Conservation (phyloP, 257 asterid genomes). For the Salvia splendens region DNA sequence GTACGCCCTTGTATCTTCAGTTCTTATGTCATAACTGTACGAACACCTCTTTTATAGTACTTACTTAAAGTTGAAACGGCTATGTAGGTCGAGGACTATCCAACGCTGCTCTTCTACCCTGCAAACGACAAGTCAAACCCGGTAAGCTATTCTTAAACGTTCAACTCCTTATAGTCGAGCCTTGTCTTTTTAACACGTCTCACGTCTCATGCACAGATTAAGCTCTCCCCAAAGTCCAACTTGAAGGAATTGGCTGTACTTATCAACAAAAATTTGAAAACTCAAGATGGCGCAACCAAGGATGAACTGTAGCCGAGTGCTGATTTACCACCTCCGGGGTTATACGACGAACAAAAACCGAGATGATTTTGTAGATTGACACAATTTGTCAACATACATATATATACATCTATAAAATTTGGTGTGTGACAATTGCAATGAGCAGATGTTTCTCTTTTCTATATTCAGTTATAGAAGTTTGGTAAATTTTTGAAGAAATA, state of each 20-base stretch:
- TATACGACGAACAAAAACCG: slow-evolving; percentile 15
- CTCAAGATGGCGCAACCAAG: slow-evolving; percentile 46
- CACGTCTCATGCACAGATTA: slow-evolving; percentile 45
- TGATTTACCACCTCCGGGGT: slow-evolving; percentile 13
- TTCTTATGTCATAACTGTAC: no score
- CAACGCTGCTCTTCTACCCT: slow-evolving; percentile 73
- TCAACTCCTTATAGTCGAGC: background rate
- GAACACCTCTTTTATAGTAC: no score
- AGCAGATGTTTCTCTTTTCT: no score
- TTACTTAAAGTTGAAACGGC: slow-evolving; percentile 6
- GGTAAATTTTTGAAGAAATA: no score
- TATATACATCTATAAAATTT: no score
- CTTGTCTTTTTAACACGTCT: slow-evolving; percentile 8
- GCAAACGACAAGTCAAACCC: slow-evolving; percentile 67
- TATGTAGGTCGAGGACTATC: slow-evolving; percentile 82
- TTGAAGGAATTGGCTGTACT: slow-evolving; percentile 73
- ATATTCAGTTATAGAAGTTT: no score
- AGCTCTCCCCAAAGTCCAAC: slow-evolving; percentile 62
- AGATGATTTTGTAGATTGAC: slow-evolving; percentile 4
- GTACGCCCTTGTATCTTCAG: slow-evolving; percentile 29
- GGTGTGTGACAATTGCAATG: background rate
- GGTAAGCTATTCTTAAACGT: slow-evolving; percentile 34
- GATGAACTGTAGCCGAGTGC: slow-evolving; percentile 65
- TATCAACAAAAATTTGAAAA: slow-evolving; percentile 69
- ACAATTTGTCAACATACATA: background rate